Evolutionary conservation across 495 filamentous ascomycete species (phyloP).

Genomic region (Collariella sp.): DNA sequence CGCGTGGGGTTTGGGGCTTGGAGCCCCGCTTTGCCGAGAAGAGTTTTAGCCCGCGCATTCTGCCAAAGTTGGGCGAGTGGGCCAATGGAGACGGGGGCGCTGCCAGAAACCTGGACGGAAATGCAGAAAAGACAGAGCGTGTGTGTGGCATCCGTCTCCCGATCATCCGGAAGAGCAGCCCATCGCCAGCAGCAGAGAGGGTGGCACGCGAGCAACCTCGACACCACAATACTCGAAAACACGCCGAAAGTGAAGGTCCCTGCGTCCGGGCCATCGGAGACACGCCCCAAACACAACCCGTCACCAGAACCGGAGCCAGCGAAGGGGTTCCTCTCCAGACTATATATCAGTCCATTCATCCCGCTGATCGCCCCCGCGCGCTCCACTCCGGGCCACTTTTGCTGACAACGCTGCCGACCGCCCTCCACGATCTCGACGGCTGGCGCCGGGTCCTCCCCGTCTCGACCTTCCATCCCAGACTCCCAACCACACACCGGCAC

Average conservation of each 20-base stretch:
- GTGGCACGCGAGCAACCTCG: neutral
- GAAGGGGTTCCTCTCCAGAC: neutral
- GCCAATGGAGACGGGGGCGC: no score
- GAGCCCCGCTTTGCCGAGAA: constrained; percentile 5
- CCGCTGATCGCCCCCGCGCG: neutral
- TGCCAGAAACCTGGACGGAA: no score
- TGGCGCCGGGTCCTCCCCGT: constrained; percentile 14
- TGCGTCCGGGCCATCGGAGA: neutral
- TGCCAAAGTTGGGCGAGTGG: no score
- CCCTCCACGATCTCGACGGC: constrained; percentile 6
- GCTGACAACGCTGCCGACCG: constrained; percentile 10
- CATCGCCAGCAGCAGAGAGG: neutral
- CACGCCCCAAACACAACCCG: neutral
- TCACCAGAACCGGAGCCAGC: neutral
- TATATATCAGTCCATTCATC: constrained; percentile 4
- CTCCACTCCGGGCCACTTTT: neutral
- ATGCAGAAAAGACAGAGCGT: no score
- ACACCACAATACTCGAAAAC: neutral
- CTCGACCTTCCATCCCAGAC: neutral
- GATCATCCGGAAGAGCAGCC: neutral
- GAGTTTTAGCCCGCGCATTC: constrained; percentile 11
- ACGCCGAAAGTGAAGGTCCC: constrained; percentile 4
- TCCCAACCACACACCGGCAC: no score
- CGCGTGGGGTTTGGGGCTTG: no score
- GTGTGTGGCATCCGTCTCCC: no score